Conservation (phyloP, 2,329 filamentous ascomycete species). For the Microcyclospora tardicrescens region DNA sequence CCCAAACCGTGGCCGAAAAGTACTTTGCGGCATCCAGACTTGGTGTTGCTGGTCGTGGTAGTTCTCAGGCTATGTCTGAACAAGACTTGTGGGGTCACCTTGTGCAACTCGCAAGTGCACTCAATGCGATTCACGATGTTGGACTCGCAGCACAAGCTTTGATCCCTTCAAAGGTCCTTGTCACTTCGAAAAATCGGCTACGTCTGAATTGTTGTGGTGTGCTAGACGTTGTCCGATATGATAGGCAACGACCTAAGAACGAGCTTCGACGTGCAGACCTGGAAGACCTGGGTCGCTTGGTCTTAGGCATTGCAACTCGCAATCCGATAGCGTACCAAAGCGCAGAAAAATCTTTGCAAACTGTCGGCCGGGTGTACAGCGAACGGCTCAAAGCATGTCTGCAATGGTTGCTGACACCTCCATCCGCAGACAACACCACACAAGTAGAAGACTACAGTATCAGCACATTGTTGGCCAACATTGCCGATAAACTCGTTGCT, state of each 20-base stretch:
- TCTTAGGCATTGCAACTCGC: constrained; percentile 62
- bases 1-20: constrained; percentile 77
- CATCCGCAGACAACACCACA: constrained; percentile 20
- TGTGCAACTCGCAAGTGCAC: constrained; percentile 75
- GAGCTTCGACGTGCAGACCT: constrained; percentile 86
- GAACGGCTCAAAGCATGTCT: constrained; percentile 66
- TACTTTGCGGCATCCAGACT: constrained; percentile 43
- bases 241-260: constrained; percentile 51
- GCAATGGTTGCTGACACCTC: constrained; percentile 63
- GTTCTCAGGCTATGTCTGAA: constrained; percentile 37
- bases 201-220: constrained; percentile 80
- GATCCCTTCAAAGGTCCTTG: constrained; percentile 73
- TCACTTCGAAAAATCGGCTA: constrained; percentile 83
- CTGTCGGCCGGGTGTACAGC: constrained; percentile 64
- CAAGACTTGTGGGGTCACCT: constrained; percentile 81
- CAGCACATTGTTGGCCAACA: constrained; percentile 64
- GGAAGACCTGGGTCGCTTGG: constrained; percentile 66
- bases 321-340: constrained; percentile 41
- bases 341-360: constrained; percentile 58
- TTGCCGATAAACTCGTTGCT: constrained; percentile 62
- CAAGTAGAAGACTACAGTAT: constrained; percentile 50
- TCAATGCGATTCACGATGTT: constrained; percentile 71
- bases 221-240: constrained; percentile 77
- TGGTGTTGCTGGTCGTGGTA: constrained; percentile 4
- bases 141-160: constrained; percentile 77